Conservation (phyloP, 768 basidiomycete genomes). For the Suillus hirtellus region DNA sequence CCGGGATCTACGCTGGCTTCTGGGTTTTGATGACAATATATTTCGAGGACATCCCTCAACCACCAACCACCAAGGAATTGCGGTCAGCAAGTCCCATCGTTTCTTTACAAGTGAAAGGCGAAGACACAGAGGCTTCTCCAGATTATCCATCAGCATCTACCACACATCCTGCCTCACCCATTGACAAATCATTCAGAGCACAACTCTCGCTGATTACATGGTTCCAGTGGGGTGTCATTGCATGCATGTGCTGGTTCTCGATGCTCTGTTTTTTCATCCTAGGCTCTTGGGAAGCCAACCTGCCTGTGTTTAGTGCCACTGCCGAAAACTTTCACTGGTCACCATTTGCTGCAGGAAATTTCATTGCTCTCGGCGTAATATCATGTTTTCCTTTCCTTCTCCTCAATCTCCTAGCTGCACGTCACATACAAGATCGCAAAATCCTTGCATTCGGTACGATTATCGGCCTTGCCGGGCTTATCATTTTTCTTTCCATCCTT, state of each 20-base stretch:
- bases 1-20: slow-evolving; percentile 51
- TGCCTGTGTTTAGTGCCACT: slow-evolving; percentile 57
- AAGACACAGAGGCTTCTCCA: neutral
- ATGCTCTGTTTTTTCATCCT: slow-evolving; percentile 73
- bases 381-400: slow-evolving; percentile 67
- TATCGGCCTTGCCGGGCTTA: slow-evolving; percentile 53
- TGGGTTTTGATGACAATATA: slow-evolving; percentile 40
- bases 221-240: slow-evolving; percentile 52
- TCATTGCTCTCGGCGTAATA: slow-evolving; percentile 67
- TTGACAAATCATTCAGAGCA: slow-evolving; percentile 12
- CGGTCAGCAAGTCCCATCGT: slow-evolving; percentile 7
- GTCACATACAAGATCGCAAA: slow-evolving; percentile 59
- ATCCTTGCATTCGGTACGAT: slow-evolving; percentile 54
- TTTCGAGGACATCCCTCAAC: slow-evolving; percentile 42
- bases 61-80: slow-evolving; percentile 17
- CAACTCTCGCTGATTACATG: slow-evolving; percentile 22
- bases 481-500: slow-evolving; percentile 53
- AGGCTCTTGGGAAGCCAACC: slow-evolving; percentile 68
- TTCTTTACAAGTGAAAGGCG: neutral
- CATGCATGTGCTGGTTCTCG: slow-evolving; percentile 70
- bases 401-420: slow-evolving; percentile 55
- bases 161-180: neutral
- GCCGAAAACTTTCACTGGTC: slow-evolving; percentile 49
- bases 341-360: slow-evolving; percentile 68
- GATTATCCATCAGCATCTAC: slow-evolving; percentile 5